Evolutionary conservation across 1,284 basidiomycete genomes (phyloP), one percentile per base, ranked within the genome.

Genomic region (Inonotus hispidus): DNA sequence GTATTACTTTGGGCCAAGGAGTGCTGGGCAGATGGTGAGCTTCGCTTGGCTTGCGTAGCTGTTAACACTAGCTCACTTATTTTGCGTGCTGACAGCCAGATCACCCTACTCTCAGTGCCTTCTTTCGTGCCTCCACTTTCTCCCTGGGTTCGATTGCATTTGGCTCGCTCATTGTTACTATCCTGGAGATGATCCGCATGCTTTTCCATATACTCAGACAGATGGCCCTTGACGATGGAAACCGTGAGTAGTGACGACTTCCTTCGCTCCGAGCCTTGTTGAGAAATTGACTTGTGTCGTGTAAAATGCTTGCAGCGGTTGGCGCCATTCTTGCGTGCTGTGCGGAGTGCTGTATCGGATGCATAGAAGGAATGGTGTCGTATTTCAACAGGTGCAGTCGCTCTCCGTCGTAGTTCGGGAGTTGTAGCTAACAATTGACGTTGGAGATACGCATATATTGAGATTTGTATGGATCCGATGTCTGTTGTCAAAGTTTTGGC

Each of bases 111-210:
- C 67, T 84, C 1, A 81, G 84, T 49, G 80, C 91, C 0, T 90
- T 96, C 70, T 79, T 81, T 39, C 84, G 93, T 27, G 88, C 92
- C n/a, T 89, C 87, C 14, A 93, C 92, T 0, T 77, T 89, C 58
- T 94, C 91, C 0, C 80, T 97, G 32, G 94, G 93, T 5, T 93
- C 90, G 0, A 93, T 96, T 68, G 91, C 92, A 3, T 94, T 95
- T 69, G 93, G 93, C 3, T 92, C 88, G 1, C 77, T 96, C 67
- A 92, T 96, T 64, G 93, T 96, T 49, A 93, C 94, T 0, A 71
- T 96, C 32, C 77, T 96, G 52, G 93, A 96, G 67, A 70, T 94
- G 3, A 66, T 95, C 49, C 77, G 85, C 50, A 77, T 93, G 61
- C 69, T 92, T 45, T 70, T 95, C 53, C 82, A 85, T 58, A 74